These are phyloP conservation scores for Daldinia caldariorum DNA, from an alignment of 495 filamentous ascomycete genomes.

Conservation along the genomic window DNA sequence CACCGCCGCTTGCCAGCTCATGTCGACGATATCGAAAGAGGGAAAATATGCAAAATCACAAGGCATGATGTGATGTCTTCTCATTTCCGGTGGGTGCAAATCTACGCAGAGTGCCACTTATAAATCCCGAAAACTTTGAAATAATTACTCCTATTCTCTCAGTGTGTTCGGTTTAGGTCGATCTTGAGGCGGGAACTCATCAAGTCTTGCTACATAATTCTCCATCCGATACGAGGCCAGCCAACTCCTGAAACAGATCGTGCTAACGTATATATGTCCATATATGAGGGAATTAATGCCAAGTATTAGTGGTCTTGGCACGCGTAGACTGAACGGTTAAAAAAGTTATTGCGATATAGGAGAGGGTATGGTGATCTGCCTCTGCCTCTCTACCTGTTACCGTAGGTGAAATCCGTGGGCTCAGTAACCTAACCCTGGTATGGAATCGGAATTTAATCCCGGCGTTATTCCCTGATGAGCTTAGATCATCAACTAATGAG, in stretches of 20 bases:
- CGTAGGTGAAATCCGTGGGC: background rate
- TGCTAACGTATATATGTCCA: background rate
- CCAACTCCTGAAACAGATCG: background rate
- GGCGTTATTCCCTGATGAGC: background rate
- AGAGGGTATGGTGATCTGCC: background rate
- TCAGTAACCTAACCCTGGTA: background rate
- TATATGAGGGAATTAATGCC: background rate
- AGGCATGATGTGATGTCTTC: background rate
- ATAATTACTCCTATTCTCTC: background rate
- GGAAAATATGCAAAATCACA: background rate
- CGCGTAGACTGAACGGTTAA: background rate
- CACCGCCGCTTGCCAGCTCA: background rate
- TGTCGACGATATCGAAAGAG: background rate
- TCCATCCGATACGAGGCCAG: background rate
- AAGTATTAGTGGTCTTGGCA: background rate
- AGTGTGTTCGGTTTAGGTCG: background rate
- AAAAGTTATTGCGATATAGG: background rate
- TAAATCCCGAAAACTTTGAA: background rate
- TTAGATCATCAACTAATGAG: background rate
- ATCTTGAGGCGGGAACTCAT: background rate
- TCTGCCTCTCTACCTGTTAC: too few species aligned
- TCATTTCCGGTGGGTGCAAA: background rate
- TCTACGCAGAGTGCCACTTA: background rate
- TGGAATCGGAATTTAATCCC: conserved; percentile 3
- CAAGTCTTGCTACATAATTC: background rate